phyloP scores from a whole-genome alignment of 108 stramenopile species.

The Pseudonitzschia multiseries region DNA sequence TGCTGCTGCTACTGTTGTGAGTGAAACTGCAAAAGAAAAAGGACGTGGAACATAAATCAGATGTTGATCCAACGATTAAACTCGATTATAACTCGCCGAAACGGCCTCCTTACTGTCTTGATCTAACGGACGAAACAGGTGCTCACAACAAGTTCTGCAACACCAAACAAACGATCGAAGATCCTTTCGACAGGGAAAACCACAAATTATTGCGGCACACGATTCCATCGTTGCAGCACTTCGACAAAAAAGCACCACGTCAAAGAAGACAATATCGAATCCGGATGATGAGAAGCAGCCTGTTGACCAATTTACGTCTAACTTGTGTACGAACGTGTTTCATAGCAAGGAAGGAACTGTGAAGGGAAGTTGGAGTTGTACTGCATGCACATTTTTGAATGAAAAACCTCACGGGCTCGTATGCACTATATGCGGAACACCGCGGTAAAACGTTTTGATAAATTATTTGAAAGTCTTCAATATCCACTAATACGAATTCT shows the following conservation, averaged over 20 bases:
- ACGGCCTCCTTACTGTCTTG: not conserved
- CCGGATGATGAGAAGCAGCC: no score
- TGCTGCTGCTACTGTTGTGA: no score
- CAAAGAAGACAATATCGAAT: no score
- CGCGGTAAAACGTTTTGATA: not conserved
- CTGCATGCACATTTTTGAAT: slow-evolving; percentile 62
- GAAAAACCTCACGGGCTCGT: slow-evolving; percentile 53
- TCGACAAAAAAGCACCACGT: no score
- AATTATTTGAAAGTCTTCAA: not conserved
- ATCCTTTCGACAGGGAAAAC: not conserved
- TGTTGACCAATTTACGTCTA: no score
- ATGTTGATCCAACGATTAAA: not conserved
- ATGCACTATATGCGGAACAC: slow-evolving; percentile 59
- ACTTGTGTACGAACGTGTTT: no score
- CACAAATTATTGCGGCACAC: not conserved
- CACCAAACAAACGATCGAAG: not conserved
- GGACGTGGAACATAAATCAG: not conserved
- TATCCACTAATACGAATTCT: not conserved
- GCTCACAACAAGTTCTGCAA: not conserved
- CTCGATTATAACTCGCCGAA: not conserved
- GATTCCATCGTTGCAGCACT: no score
- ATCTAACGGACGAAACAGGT: not conserved
- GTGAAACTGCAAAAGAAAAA: not conserved
- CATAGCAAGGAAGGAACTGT: not conserved
- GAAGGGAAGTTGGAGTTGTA: slow-evolving; percentile 43